A percentile compares a stretch with the other conserved stretches of the same genome.
Conservation (phyloP, 2,329 filamentous ascomycete genomes). For the Zymoseptoria tritici region DNA sequence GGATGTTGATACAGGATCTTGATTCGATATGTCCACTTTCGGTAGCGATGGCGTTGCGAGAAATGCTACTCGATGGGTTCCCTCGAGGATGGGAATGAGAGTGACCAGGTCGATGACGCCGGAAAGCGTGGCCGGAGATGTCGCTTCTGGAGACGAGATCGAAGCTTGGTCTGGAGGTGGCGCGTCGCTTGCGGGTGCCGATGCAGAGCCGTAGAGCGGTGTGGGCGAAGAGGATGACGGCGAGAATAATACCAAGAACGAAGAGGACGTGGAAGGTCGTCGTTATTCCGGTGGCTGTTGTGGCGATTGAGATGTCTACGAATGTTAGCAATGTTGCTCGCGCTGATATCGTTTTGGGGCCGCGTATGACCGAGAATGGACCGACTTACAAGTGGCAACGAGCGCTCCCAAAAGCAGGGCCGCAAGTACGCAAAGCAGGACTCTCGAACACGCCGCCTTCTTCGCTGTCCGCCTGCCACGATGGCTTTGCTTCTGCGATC, state of each 20-base stretch:
- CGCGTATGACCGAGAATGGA: background rate
- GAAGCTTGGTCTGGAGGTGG: slow-evolving; percentile 8
- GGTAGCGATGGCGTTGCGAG: background rate
- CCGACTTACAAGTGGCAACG: slow-evolving; percentile 27
- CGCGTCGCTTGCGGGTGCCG: slow-evolving; percentile 12
- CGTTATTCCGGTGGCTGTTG: slow-evolving; percentile 56
- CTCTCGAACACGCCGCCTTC: slow-evolving; percentile 9
- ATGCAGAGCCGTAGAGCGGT: slow-evolving; percentile 67
- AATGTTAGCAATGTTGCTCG: background rate
- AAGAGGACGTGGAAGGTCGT: slow-evolving; percentile 73
- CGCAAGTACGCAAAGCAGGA: slow-evolving; percentile 19
- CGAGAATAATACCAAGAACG: slow-evolving; percentile 66
- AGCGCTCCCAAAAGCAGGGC: slow-evolving; percentile 23
- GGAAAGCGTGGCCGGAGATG: slow-evolving; percentile 3
- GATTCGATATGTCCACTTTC: background rate
- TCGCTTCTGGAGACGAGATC: background rate
- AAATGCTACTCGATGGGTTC: background rate
- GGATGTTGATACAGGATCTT: background rate
- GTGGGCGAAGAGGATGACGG: slow-evolving; percentile 74
- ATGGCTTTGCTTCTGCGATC: slow-evolving; percentile 8
- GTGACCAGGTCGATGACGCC: slow-evolving; percentile 19
- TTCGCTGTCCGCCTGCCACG: slow-evolving; percentile 5
- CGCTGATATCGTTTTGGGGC: background rate
- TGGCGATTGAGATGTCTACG: slow-evolving; percentile 63
- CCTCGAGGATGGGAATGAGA: background rate